A percentile compares a stretch with the other conserved stretches of the same genome.
These are phyloP conservation scores for Phytophthora syringae DNA, from an alignment of 352 stramenopile species.

Conservation along the genomic window DNA sequence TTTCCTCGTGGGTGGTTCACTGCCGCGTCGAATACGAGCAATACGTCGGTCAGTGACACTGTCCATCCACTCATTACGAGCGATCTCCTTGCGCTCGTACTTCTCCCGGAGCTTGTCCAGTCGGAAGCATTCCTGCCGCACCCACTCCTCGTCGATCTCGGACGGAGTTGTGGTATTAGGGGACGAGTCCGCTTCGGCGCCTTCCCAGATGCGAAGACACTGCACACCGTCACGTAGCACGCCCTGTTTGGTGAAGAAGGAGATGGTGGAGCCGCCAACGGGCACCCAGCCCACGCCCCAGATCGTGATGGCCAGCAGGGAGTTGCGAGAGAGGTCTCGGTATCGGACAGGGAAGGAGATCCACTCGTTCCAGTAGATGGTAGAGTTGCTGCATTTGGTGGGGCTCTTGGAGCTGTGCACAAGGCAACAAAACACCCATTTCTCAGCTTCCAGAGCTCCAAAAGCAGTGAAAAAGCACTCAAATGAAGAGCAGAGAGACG, in stretches of 20 bases:
- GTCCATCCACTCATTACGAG: conserved; percentile 92
- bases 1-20: conserved; percentile 71
- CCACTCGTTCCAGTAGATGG: conserved; percentile 91
- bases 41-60: conserved; percentile 88
- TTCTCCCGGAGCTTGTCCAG: conserved; percentile 90
- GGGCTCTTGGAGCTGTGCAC: conserved; percentile 71
- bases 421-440: conserved; percentile 9
- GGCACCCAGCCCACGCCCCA: conserved; percentile 85
- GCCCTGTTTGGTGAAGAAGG: conserved; percentile 89
- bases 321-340: conserved; percentile 87
- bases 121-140: conserved; percentile 76
- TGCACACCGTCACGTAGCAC: conserved; percentile 86
- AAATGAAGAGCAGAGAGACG: background rate
- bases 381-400: conserved; percentile 88
- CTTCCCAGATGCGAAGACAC: conserved; percentile 87
- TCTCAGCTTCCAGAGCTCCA: conserved; percentile 6
- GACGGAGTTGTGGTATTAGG: conserved; percentile 67
- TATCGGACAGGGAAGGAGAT: conserved; percentile 87
- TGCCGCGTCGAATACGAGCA: conserved; percentile 79
- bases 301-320: conserved; percentile 83
- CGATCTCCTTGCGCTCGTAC: conserved; percentile 89
- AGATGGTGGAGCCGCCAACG: conserved; percentile 85
- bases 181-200: conserved; percentile 72
- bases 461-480: background rate
- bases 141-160: conserved; percentile 80